Percentiles rank a stretch among this genome's conserved stretches.
Evolutionary conservation across 75 land plant genomes (phyloP).

Genomic region (Pseudotsuga menziesii): DNA sequence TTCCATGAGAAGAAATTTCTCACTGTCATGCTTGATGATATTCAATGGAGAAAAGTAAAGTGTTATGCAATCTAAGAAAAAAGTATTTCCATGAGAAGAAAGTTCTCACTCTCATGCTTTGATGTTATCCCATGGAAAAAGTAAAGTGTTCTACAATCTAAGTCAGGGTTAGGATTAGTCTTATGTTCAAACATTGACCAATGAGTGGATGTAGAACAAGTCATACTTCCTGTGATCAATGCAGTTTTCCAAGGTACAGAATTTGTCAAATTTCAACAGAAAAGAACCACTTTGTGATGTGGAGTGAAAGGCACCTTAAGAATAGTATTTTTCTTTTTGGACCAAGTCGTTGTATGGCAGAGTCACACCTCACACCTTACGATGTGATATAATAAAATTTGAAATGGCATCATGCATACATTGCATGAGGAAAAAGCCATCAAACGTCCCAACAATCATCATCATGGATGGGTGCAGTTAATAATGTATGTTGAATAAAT

Average conservation of each 20-base stretch:
- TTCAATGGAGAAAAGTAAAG: background rate
- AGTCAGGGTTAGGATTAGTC: background rate
- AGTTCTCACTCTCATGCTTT: too few relatives aligned
- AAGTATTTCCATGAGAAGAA: too few relatives aligned
- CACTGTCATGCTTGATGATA: too few relatives aligned
- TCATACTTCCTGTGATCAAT: background rate
- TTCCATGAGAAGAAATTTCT: too few relatives aligned
- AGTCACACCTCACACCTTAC: background rate
- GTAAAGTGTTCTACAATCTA: too few relatives aligned
- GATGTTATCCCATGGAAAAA: background rate
- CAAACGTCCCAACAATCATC: conserved; percentile 1
- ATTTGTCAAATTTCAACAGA: background rate
- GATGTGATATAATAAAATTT: background rate
- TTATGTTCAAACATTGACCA: background rate
- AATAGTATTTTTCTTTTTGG: conserved; percentile 1
- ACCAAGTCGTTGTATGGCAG: conserved; percentile 5
- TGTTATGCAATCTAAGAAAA: background rate
- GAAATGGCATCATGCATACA: background rate
- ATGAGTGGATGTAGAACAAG: conserved; percentile 4
- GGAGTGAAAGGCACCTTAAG: background rate
- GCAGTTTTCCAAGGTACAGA: background rate
- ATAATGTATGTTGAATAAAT: conserved; percentile 5
- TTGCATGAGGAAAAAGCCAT: background rate
- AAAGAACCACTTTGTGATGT: conserved; percentile 4
- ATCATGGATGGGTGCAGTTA: conserved; percentile 5